Percentiles rank a stretch among this genome's conserved stretches.
Conservation (phyloP, 75 land plant species). For the Sequoia sempervirens region DNA sequence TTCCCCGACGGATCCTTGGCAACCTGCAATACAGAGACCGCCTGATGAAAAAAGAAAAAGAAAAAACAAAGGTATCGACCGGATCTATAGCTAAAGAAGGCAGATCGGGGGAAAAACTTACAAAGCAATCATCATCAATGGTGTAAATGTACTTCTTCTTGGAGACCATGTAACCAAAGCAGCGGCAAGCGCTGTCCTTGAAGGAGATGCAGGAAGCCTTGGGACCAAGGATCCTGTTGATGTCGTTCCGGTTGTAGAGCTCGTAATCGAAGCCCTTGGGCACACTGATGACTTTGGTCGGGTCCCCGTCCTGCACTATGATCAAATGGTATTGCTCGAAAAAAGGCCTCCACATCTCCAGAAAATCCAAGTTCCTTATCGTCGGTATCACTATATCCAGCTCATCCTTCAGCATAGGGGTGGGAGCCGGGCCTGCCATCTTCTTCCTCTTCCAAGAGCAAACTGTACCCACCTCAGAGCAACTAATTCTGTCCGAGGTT, state of each 20-base stretch:
- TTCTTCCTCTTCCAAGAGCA: not conserved
- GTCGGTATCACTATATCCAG: conserved; percentile 67
- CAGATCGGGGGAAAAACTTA: conserved; percentile 14
- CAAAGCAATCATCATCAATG: conserved; percentile 73
- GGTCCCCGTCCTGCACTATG: conserved; percentile 68
- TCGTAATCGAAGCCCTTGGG: conserved; percentile 70
- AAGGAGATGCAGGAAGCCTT: conserved; percentile 65
- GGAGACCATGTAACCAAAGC: conserved; percentile 66
- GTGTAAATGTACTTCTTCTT: conserved; percentile 72
- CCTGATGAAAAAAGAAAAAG: no score
- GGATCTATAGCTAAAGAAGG: not conserved
- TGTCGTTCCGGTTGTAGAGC: conserved; percentile 65
- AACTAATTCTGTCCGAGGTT: no score
- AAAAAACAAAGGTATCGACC: not conserved
- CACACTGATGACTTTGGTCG: conserved; percentile 37
- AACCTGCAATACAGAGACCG: conserved; percentile 27
- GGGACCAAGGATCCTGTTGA: conserved; percentile 59
- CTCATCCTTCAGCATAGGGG: conserved; percentile 40
- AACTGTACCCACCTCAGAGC: no score
- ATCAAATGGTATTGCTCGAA: conserved; percentile 61
- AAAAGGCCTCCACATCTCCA: conserved; percentile 76
- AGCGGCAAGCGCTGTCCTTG: conserved; percentile 70
- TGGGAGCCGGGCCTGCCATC: not conserved
- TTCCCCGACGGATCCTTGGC: conserved; percentile 75
- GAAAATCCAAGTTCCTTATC: conserved; percentile 54